Base-by-base conservation (phyloP, 1,284 basidiomycete genomes). In the Rhodotorula sp. region DNA sequence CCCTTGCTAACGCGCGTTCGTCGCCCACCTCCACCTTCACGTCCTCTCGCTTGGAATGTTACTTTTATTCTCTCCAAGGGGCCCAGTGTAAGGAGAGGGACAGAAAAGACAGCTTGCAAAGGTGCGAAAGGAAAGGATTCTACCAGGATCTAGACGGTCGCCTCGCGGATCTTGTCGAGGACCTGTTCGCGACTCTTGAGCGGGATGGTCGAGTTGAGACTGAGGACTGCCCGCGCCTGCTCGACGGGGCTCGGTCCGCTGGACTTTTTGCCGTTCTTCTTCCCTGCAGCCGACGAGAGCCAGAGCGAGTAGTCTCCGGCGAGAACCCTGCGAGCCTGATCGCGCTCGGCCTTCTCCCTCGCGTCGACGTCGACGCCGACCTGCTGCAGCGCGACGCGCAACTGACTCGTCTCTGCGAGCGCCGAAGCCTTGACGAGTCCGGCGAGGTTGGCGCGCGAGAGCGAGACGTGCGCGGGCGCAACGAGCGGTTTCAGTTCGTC, bases 131-230 rank as follows among this genome's bases (percentile, higher is more conserved):
- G 43, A 46, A n/a, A 39, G 4, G 51, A 39, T 5, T 34, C 39
- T 29, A 47, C 34, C 46, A 46, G 52, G 39, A 43, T 12, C n/a
- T 39, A 71, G 54, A 56, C 54, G 26, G 29, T 57, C 34, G 62
- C 60, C 62, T 69, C 67, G 34, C 68, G 66, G 48, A 74, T 59
- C 63, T 70, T 69, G 59, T 48, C n/a, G 56, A 72, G 58, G 10
- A 72, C 51, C 23, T 39, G 60, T 60, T 67, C 43, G n/a, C 68
- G 31, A 6, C 63, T 57, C 10, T 26, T 23, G 23, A 73, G 48
- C 18, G 62, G 61, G 47, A 73, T 63, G 15, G 39, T 68, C 29
- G 70, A 26, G 64, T 73, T 73, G 10, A 49, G 46, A 51, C 59
- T 21, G 52, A 71, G 49, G 34, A 59, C 29, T 12, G 15, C 54